Conservation (phyloP, 768 basidiomycete genomes). For the Boletus huronensis region DNA sequence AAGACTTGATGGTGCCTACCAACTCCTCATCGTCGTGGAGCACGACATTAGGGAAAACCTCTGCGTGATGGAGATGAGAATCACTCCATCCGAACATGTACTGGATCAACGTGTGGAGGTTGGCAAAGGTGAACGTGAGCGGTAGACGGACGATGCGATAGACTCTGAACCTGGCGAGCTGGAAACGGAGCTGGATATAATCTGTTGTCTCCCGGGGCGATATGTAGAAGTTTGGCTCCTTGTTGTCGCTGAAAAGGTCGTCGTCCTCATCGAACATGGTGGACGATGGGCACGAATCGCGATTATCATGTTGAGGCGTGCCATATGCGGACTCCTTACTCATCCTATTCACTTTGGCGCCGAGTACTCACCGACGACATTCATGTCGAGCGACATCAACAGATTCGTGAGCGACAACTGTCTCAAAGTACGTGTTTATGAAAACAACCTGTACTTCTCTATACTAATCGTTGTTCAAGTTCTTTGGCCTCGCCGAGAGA, state of each 20-base stretch:
- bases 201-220: slow-evolving; percentile 11
- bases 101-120: slow-evolving; percentile 29
- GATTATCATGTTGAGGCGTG: background rate
- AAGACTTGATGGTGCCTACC: slow-evolving; percentile 21
- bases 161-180: slow-evolving; percentile 28
- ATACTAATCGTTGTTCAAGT: slow-evolving; percentile 37
- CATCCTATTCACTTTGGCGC: background rate
- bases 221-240: background rate
- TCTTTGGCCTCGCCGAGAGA: slow-evolving; percentile 81
- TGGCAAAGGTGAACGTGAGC: slow-evolving; percentile 29
- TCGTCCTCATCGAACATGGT: slow-evolving; percentile 12
- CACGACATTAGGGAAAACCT: slow-evolving; percentile 21
- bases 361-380: background rate
- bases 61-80: slow-evolving; percentile 22
- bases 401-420: slow-evolving; percentile 78
- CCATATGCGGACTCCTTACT: no score
- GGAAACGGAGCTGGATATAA: slow-evolving; percentile 31
- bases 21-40: slow-evolving; percentile 11
- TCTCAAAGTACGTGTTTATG: slow-evolving; percentile 48
- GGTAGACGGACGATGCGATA: slow-evolving; percentile 25
- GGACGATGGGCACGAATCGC: background rate
- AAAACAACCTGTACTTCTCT: background rate
- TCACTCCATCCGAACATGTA: slow-evolving; percentile 33
- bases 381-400: slow-evolving; percentile 63
- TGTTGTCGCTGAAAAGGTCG: background rate